phyloP scores from a whole-genome alignment of 2,329 filamentous ascomycete species.

The Pseudopithomyces maydicus region DNA sequence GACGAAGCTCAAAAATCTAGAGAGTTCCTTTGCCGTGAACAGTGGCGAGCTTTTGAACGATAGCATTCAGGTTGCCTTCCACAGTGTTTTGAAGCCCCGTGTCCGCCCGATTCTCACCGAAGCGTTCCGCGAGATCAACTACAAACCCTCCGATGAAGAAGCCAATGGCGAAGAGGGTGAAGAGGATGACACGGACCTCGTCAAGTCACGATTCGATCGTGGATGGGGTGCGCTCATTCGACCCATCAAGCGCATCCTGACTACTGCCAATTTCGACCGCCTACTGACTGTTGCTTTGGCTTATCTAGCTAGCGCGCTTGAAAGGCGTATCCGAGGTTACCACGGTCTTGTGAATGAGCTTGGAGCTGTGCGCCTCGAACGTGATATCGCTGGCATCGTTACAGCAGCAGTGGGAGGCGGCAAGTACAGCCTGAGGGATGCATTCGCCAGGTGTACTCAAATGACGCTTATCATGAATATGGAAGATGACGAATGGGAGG shows the following conservation, averaged over 20 bases:
- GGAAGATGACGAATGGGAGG: slow-evolving; percentile 96
- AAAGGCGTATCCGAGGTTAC: slow-evolving; percentile 85
- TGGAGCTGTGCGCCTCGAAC: slow-evolving; percentile 81
- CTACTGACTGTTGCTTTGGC: slow-evolving; percentile 75
- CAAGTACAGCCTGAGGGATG: slow-evolving; percentile 77
- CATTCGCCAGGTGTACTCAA: slow-evolving; percentile 77
- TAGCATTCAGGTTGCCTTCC: slow-evolving; percentile 83
- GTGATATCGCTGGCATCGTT: slow-evolving; percentile 80
- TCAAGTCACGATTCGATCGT: slow-evolving; percentile 78
- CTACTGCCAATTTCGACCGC: slow-evolving; percentile 73
- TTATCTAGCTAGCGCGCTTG: slow-evolving; percentile 77
- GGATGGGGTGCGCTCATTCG: slow-evolving; percentile 86
- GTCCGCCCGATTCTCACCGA: slow-evolving; percentile 84
- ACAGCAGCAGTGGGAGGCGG: slow-evolving; percentile 65
- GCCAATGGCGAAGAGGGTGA: slow-evolving; percentile 51
- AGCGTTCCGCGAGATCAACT: slow-evolving; percentile 90
- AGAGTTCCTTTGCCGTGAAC: slow-evolving; percentile 75
- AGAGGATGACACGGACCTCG: slow-evolving; percentile 63
- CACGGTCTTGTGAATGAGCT: slow-evolving; percentile 79
- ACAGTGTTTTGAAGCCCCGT: slow-evolving; percentile 83
- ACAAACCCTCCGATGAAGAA: slow-evolving; percentile 67
- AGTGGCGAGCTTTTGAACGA: slow-evolving; percentile 82
- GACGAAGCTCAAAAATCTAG: slow-evolving; percentile 70
- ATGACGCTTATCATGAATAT: slow-evolving; percentile 88
- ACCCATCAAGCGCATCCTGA: slow-evolving; percentile 84